These are phyloP conservation scores for Rhazya stricta DNA, from an alignment of 257 asterid genomes.

Conservation along the genomic window DNA sequence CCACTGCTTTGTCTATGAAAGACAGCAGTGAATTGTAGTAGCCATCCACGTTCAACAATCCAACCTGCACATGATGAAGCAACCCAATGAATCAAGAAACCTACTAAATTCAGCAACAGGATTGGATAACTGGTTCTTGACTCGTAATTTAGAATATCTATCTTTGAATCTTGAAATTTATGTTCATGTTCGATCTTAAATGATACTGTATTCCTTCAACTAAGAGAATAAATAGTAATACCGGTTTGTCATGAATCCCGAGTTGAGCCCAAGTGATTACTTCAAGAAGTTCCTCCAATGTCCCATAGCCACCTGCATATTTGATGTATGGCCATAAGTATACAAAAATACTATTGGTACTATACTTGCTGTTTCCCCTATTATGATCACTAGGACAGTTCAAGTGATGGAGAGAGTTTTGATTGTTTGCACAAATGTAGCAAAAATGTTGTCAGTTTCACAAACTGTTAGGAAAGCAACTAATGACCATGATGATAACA, in stretches of 20 bases:
- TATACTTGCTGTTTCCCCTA: conserved; percentile 2
- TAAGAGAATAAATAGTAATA: conserved; percentile 17
- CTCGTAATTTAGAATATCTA: not conserved
- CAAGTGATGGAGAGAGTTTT: conserved; percentile 1
- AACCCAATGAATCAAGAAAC: not conserved
- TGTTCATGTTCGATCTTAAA: not conserved
- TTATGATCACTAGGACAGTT: not conserved
- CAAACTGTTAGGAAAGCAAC: conserved; percentile 25
- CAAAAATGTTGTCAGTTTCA: conserved; percentile 11
- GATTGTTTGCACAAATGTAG: conserved; percentile 10
- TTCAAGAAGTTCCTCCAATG: conserved; percentile 84
- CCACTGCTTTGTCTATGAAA: conserved; percentile 95
- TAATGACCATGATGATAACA: not conserved
- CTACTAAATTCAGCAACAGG: not conserved
- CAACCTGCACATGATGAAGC: conserved; percentile 51
- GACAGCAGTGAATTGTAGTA: conserved; percentile 80
- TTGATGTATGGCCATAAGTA: not conserved
- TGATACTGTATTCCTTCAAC: not conserved
- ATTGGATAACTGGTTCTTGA: not conserved
- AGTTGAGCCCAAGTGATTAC: conserved; percentile 99
- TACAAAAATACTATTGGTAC: not conserved
- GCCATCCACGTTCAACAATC: conserved; percentile 87
- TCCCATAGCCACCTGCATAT: conserved; percentile 86
- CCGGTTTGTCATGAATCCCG: conserved; percentile 93
- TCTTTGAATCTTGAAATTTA: not conserved